Conservation (phyloP, 1,284 basidiomycete genomes). For the Sparassis latifolia region DNA sequence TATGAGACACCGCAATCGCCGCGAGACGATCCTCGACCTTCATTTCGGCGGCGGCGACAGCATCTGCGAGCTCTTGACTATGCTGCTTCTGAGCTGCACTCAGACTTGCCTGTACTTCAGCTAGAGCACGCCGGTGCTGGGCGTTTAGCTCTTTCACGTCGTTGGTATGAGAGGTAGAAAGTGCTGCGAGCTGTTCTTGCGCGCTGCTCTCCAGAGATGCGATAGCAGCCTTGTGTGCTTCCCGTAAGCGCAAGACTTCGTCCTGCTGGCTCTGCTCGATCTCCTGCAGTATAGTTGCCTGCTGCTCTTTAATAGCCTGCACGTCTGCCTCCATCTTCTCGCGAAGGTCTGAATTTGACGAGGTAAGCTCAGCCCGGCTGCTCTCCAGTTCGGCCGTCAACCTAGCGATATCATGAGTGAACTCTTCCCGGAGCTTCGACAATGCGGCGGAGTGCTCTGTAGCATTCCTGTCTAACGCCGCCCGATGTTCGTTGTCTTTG, state of each 20-base stretch:
- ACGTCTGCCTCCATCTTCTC: constrained; percentile 47
- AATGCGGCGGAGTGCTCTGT: constrained; percentile 33
- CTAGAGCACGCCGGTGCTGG: constrained; percentile 39
- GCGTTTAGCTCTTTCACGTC: constrained; percentile 33
- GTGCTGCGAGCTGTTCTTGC: constrained; percentile 21
- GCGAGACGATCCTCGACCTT: constrained; percentile 31
- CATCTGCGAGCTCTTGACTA: constrained; percentile 32
- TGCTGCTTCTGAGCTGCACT: constrained; percentile 41
- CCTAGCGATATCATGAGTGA: constrained; percentile 43
- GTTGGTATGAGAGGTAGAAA: constrained; percentile 32
- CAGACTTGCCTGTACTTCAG: constrained; percentile 36
- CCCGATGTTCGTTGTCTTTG: constrained; percentile 50
- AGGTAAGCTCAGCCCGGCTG: constrained; percentile 38
- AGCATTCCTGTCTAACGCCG: constrained; percentile 30
- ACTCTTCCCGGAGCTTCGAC: constrained; percentile 44
- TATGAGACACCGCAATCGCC: constrained; percentile 23
- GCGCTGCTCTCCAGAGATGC: constrained; percentile 17
- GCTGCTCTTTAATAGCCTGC: constrained; percentile 46
- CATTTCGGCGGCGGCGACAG: constrained; percentile 28
- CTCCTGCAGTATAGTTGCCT: constrained; percentile 47
- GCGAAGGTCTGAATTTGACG: constrained; percentile 31
- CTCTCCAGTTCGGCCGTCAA: constrained; percentile 39
- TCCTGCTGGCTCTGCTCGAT: constrained; percentile 48
- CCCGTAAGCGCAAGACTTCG: constrained; percentile 41
- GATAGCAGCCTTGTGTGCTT: constrained; percentile 35